Base-by-base conservation (phyloP, 2,329 filamentous ascomycete species). In the Cladosporium sp. region DNA sequence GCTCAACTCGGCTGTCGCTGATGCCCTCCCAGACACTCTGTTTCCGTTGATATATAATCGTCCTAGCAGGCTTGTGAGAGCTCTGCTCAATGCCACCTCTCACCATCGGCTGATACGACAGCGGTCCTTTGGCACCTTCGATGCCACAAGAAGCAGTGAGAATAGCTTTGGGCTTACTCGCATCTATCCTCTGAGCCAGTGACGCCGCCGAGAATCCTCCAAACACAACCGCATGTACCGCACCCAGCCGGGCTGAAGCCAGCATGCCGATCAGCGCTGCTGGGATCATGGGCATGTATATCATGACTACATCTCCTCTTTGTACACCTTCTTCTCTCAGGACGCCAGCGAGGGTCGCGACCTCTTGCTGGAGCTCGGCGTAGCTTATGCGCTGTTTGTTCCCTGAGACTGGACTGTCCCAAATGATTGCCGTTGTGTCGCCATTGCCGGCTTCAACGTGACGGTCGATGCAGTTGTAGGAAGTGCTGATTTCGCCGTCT, bases 271-370 rank as follows among this genome's bases (percentile, higher is more conserved):
- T 85, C n/a, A 96, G 72, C 1, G 91, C 89, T 0, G 90, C 87
- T 0, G 93, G 92, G 42, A 97, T 90, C 92, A 97, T 97, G 56
- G 92, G 92, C 92, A 97, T 96, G 73, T 97, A 97, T 25, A 97
- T 83, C 62, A 97, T 80, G 5, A 97, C 90, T 0, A 94, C 88
- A 75, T 97, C 90, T 1, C 92, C 91, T 72, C 83, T 90, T 64
- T 80, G 80, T 4, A 97, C 88, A 0, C 91, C 91, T 66, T 93
- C 86, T 70, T 94, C 89, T 56, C 87, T 78, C 66, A 97, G 73
- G 1, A 91, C 91, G 0, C 89, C 91, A 0, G 92, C 91, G 51
- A 95, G 81, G 4, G 85, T 82, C 71, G 93, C 87, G 1, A 97
- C 90, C 69, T 96, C 90, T 8, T 85, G 78, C 24, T 94, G 82